Percentiles rank a stretch among this genome's conserved stretches.
Evolutionary conservation across 192 early-diverging fungal genomes (phyloP).

Genomic region (Spinellus fusiger): DNA sequence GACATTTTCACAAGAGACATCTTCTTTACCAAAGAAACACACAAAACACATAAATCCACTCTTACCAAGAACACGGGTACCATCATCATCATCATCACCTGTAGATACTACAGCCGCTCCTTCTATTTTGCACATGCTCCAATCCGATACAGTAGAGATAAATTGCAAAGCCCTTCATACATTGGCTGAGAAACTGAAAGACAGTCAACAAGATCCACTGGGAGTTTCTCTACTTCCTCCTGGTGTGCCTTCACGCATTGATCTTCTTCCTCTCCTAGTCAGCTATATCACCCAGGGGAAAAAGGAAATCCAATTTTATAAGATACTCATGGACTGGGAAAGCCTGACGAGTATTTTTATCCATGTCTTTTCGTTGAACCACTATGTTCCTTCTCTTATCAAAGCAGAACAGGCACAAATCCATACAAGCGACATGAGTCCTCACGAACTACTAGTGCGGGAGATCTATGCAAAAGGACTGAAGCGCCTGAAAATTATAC

Average conservation of each 20-base stretch:
- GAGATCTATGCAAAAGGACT: background rate
- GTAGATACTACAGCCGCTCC: background rate
- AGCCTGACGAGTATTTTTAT: slow-evolving; percentile 15
- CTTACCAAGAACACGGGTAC: background rate
- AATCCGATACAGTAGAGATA: background rate
- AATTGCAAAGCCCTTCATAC: slow-evolving; percentile 2
- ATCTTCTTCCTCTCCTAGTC: slow-evolving; percentile 2
- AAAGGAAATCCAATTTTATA: background rate
- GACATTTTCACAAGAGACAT: background rate
- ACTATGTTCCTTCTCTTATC: slow-evolving; percentile 16
- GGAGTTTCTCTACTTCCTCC: background rate
- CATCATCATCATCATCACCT: background rate
- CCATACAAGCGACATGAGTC: background rate
- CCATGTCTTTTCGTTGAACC: slow-evolving; percentile 7
- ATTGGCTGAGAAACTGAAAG: background rate
- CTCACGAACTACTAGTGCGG: background rate
- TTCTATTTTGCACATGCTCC: background rate
- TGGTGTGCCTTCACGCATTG: slow-evolving; percentile 4
- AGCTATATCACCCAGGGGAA: background rate
- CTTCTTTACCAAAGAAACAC: background rate
- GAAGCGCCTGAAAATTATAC: slow-evolving; percentile 4
- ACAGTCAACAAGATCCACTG: background rate
- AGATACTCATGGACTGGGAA: slow-evolving; percentile 24
- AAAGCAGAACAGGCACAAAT: background rate
- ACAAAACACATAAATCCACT: background rate